Conservation (phyloP, 805 yeast genomes). For the Wickerhamiella dianesei region DNA sequence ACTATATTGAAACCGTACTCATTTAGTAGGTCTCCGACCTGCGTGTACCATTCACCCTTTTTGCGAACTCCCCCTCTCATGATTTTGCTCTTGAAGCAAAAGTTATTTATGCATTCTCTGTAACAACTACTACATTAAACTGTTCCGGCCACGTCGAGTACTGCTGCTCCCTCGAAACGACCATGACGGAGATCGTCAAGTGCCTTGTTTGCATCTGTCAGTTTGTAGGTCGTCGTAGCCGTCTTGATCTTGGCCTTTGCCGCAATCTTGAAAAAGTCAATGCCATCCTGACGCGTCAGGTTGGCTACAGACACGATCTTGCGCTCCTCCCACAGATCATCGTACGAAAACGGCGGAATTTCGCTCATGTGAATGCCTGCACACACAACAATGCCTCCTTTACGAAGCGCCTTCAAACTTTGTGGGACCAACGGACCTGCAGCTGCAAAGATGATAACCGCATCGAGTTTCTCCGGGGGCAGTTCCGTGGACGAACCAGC, state of each 20-base stretch:
- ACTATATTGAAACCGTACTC: too few species aligned
- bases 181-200: constrained; percentile 1
- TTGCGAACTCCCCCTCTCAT: not conserved
- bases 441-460: not conserved
- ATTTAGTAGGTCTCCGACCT: too few species aligned
- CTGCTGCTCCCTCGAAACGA: constrained; percentile 1
- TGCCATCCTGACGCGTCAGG: constrained; percentile 1
- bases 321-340: constrained; percentile 2
- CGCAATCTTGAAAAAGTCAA: not conserved
- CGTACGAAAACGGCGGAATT: constrained; percentile 1
- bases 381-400: constrained; percentile 1
- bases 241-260: not conserved
- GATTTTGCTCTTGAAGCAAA: not conserved
- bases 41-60: not conserved
- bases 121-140: not conserved
- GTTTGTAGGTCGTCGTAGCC: not conserved
- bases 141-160: not conserved
- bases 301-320: constrained; percentile 1
- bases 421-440: not conserved
- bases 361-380: constrained; percentile 2
- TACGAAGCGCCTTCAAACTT: not conserved
- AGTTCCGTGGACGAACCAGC: not conserved
- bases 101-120: not conserved
- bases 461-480: constrained; percentile 1
- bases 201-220: constrained; percentile 1